Evolutionary conservation across 306 rosid genomes (phyloP).

Genomic region (Rubus parviflorus): DNA sequence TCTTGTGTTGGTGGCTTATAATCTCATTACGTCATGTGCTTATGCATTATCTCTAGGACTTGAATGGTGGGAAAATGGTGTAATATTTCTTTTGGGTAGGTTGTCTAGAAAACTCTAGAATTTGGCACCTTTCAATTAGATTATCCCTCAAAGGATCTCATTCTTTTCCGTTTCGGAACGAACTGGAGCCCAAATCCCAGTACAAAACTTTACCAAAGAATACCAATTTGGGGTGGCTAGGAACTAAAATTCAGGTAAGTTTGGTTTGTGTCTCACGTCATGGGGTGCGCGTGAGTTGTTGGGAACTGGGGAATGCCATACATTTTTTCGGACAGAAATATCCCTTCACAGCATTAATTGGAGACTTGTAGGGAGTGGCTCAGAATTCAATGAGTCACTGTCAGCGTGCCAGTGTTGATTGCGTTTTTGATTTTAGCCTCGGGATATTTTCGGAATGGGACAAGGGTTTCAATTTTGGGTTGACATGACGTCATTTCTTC

Average conservation of each 20-base stretch:
- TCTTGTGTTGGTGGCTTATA: too few relatives aligned
- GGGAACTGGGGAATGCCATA: too few relatives aligned
- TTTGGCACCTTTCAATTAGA: not conserved
- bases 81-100: not conserved
- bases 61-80: too few relatives aligned
- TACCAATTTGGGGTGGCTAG: not conserved
- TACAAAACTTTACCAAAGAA: not conserved
- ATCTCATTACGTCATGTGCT: too few relatives aligned
- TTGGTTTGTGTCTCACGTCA: conserved; percentile 19
- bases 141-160: too few relatives aligned
- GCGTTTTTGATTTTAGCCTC: conserved; percentile 7
- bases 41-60: too few relatives aligned
- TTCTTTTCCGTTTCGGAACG: not conserved
- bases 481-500: not conserved
- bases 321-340: not conserved
- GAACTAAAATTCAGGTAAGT: conserved; percentile 17
- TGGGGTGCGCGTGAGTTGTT: conserved; percentile 10
- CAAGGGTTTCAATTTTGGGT: not conserved
- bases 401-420: conserved; percentile 15
- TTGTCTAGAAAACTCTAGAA: not conserved
- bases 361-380: not conserved
- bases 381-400: not conserved
- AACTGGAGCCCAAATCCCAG: not conserved
- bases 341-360: not conserved
- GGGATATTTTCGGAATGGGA: conserved; percentile 5